Evolutionary conservation across 768 basidiomycete genomes (phyloP), one percentile per base, ranked within the genome.

Genomic region (Mrakia frigida): DNA sequence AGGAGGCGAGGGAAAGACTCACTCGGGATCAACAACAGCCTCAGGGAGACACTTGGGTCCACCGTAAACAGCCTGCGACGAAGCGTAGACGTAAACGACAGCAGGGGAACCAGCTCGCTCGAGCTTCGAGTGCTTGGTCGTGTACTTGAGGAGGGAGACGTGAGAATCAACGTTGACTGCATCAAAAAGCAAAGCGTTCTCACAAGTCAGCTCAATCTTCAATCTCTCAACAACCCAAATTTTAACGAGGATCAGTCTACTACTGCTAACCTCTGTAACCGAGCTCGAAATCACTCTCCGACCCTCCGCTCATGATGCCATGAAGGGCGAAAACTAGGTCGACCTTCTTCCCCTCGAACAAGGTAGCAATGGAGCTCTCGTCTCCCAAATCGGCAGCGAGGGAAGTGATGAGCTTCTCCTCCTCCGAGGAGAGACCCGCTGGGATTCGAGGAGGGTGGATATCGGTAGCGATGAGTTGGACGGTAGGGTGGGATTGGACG

Each of bases 291-390:
- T 88, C 85, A 76, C 87, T 87, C 80, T 89, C 89, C 23, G 87
- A 85, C 50, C 87, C 87, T 23, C 88, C 86, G 35, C 88, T 88
- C 89, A 89, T 89, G 79, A 89, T 88, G 2, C 89, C 89, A 73
- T 73, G 70, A 21, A 72, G 52, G 9, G 76, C 68, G 63, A 61
- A 80, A 0, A 79, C 77, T 3, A 70, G 74, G 37, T 79, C 76
- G n/a, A 80, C 68, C 53, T 74, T 61, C 31, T 52, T 46, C 39
- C 78, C 77, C 9, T 73, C 41, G 68, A 80, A 79, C 1, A 80
- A 35, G 28, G 39, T 50, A n/a, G 72, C 67, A 25, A 80, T 69
- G 60, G 79, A 76, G 52, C 72, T 46, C 35, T 74, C 60, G n/a
- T 80, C 68, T 28, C 74, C 68, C 37, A 80, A 46, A 53, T 80